Evolutionary conservation across 352 stramenopile species (phyloP), one percentile per base, ranked within the genome.

Genomic region (Pythium utonaiense): DNA sequence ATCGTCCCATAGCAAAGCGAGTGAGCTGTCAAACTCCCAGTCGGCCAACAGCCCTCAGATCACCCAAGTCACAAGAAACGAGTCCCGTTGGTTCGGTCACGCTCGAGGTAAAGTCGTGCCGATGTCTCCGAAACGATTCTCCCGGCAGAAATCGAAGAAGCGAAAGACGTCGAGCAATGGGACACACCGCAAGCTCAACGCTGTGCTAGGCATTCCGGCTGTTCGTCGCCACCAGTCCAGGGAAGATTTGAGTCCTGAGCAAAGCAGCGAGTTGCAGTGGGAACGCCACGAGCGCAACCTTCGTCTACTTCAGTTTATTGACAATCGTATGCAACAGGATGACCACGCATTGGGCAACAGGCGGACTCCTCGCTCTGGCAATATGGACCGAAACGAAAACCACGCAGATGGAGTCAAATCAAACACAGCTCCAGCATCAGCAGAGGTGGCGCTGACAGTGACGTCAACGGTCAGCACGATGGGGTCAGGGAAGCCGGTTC

Each of bases 231-330:
- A 5, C 6, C 30, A 50, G 14, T 21, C 36, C 14, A 44, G 4
- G 4, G 36, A 44, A 17, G 6, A 22, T 44, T 21, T 44, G 36
- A 44, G 10, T 17, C 36, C 14, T 22, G 36, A 44, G 16, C 14
- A 44, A 7, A 44, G 14, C 17, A 13, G 6, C 14, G 19, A 64
- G 28, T 13, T 30, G 5, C n/a, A 27, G 21, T 64, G 57, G 57
- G 50, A 57, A 16, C 57, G 57, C 17, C 57, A 64, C 48, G 31
- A 57, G 21, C 42, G 41, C 6, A 64, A 64, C 34, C 36, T 64
- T 25, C 57, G 38, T 3, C 33, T 57, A 33, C 57, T 64, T 1
- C 19, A 53, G 27, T 64, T 64, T 10, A 57, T 64, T 21, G 57
- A 64, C 28, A 22, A 36, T 6, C 34, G 38, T 1, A 28, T 64